Base-by-base conservation (phyloP, 2,329 filamentous ascomycete genomes). In the Fusarium kyushuense region DNA sequence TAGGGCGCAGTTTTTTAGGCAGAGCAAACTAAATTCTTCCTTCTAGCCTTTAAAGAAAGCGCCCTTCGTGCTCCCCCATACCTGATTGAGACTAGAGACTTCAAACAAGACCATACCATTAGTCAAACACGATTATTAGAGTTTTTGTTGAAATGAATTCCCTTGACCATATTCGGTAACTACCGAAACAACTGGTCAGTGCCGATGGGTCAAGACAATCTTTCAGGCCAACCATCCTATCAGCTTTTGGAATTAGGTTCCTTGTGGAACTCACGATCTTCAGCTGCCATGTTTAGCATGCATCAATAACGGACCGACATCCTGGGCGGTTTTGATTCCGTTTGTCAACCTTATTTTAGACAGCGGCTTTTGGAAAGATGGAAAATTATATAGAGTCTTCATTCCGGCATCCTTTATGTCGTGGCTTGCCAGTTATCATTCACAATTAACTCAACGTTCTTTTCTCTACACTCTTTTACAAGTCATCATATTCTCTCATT, bases 61-160 rank as follows among this genome's bases (percentile, higher is more conserved):
- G 2, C 3, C 6, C 1, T 42, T 7, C 0, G 10, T 3, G 14
- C 3, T 48, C 30, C 12, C 7, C 14, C 30, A 14, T 48, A n/a
- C 46, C 21, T 2, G 13, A 48, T 48, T 2, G 2, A 19, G 46
- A 2, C 46, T 33, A 48, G 30, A 11, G 1, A 1, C 1, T 4
- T 0, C 2, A 5, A 1, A 25, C 0, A 13, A 16, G 17, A 8
- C 1, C 7, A 35, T 27, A 9, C 10, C 2, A 35, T 48, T 48
- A 33, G 21, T 48, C 23, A 27, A n/a, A n/a, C 0, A 10, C 8
- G 2, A 10, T 14, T 21, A 35, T 35, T 48, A n/a, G 13, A 48
- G 30, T 48, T 35, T 48, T 35, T 17, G 8, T 7, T 0, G 6
- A 33, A 35, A 33, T 48, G 46, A 48, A 35, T 5, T 3, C 35